A percentile compares a stretch with the other conserved stretches of the same genome.
Conservation (phyloP, 805 yeast genomes). For the Starmera pachycereana region DNA sequence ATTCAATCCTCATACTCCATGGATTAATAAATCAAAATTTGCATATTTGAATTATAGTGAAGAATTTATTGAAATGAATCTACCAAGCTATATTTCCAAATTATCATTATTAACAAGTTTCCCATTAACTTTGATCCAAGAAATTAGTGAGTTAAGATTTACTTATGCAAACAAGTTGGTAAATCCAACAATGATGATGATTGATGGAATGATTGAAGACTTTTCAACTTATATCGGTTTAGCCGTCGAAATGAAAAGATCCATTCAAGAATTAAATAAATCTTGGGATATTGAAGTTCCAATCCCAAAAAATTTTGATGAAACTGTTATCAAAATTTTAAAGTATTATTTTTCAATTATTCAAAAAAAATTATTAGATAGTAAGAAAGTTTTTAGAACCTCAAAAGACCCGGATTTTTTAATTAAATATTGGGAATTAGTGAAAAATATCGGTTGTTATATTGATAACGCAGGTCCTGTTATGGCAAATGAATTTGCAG, state of each 20-base stretch:
- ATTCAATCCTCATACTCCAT: conserved; percentile 60
- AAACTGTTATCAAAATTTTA: conserved; percentile 62
- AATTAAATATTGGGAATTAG: conserved; percentile 70
- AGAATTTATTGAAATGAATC: conserved; percentile 52
- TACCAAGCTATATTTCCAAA: conserved; percentile 63
- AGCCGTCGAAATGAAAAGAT: conserved; percentile 64
- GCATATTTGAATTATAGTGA: conserved; percentile 54
- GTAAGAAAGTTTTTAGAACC: conserved; percentile 63
- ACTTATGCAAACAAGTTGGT: conserved; percentile 67
- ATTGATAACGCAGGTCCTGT: conserved; percentile 75
- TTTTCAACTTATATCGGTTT: conserved; percentile 66
- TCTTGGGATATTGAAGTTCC: conserved; percentile 64
- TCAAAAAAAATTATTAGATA: conserved; percentile 68
- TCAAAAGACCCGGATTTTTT: conserved; percentile 88
- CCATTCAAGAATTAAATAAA: conserved; percentile 46
- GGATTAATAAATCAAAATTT: conserved; percentile 74
- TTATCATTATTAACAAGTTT: conserved; percentile 59
- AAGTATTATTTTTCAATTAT: conserved; percentile 60
- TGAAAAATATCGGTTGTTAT: conserved; percentile 66
- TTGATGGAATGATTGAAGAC: conserved; percentile 87
- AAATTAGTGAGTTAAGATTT: conserved; percentile 63
- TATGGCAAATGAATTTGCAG: conserved; percentile 67
- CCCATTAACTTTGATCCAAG: conserved; percentile 73
- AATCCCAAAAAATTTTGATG: conserved; percentile 56
- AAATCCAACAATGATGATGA: conserved; percentile 90